phyloP scores from a whole-genome alignment of 257 asterid species.

The Rehmannia glutinosa region DNA sequence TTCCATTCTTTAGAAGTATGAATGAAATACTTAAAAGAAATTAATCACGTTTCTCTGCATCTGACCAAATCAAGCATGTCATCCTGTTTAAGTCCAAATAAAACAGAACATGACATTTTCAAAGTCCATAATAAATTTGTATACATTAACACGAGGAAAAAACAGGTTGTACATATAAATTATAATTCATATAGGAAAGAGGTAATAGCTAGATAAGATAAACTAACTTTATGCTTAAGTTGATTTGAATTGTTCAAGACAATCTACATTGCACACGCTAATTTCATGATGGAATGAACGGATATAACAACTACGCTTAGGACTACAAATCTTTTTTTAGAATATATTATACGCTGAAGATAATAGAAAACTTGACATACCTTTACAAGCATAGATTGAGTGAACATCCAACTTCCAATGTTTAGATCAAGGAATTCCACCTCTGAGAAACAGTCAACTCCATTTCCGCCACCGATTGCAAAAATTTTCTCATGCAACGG shows the following conservation, averaged over 20 bases:
- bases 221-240: too few species aligned
- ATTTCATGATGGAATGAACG: too few species aligned
- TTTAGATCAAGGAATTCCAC: slow-evolving; percentile 56
- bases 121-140: too few species aligned
- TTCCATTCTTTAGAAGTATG: background rate
- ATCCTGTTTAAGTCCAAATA: too few species aligned
- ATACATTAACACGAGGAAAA: too few species aligned
- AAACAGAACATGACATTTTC: too few species aligned
- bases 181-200: too few species aligned
- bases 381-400: slow-evolving; percentile 60
- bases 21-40: too few species aligned
- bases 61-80: slow-evolving; percentile 1
- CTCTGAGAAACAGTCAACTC: slow-evolving; percentile 50
- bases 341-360: background rate
- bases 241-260: too few species aligned
- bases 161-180: too few species aligned
- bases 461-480: slow-evolving; percentile 71
- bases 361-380: slow-evolving; percentile 21
- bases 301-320: background rate
- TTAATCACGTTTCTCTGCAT: background rate
- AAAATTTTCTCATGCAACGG: slow-evolving; percentile 40
- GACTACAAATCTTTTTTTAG: background rate
- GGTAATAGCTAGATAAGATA: too few species aligned
- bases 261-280: too few species aligned
- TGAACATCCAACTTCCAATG: slow-evolving; percentile 51